These are phyloP conservation scores for Chaetoscypha palmicola DNA, from an alignment of 2,329 filamentous ascomycete genomes.

Conservation along the genomic window DNA sequence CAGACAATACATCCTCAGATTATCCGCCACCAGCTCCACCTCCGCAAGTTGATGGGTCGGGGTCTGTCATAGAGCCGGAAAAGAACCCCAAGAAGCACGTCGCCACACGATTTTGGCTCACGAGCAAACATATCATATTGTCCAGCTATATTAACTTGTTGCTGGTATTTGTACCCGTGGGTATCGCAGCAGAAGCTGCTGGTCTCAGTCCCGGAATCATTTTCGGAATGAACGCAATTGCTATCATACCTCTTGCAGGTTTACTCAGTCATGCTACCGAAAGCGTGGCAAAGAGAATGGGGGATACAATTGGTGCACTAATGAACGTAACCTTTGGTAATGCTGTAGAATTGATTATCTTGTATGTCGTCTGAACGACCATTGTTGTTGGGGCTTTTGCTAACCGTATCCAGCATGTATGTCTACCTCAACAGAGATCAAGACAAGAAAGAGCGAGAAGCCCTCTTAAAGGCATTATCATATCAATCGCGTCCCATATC, in stretches of 20 bases:
- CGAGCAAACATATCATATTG: slow-evolving; percentile 52
- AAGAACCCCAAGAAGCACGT: slow-evolving; percentile 25
- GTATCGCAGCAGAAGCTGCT: slow-evolving; percentile 57
- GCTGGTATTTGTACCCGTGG: slow-evolving; percentile 70
- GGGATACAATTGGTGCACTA: slow-evolving; percentile 65
- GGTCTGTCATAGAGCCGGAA: slow-evolving; percentile 46
- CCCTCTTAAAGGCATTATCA: slow-evolving; percentile 36
- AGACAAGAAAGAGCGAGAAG: slow-evolving; percentile 41
- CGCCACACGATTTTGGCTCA: slow-evolving; percentile 27
- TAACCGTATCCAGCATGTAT: slow-evolving; percentile 43
- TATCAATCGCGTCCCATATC: slow-evolving; percentile 41
- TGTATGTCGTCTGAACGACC: slow-evolving; percentile 37
- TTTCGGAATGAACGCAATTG: slow-evolving; percentile 69
- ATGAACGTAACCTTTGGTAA: slow-evolving; percentile 76
- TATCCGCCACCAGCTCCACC: slow-evolving; percentile 37
- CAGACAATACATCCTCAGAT: slow-evolving; percentile 31
- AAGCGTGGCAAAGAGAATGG: slow-evolving; percentile 64
- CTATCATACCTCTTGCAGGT: slow-evolving; percentile 68
- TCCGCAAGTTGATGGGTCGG: slow-evolving; percentile 46
- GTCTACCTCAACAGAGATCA: slow-evolving; percentile 38
- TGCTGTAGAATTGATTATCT: slow-evolving; percentile 73
- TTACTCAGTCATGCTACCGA: slow-evolving; percentile 68
- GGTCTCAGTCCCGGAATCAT: slow-evolving; percentile 51
- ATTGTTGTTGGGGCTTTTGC: slow-evolving; percentile 6
- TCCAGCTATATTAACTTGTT: slow-evolving; percentile 75